These are phyloP conservation scores for Circinella umbellata DNA, from an alignment of 371 early-diverging fungal species.

Conservation along the genomic window DNA sequence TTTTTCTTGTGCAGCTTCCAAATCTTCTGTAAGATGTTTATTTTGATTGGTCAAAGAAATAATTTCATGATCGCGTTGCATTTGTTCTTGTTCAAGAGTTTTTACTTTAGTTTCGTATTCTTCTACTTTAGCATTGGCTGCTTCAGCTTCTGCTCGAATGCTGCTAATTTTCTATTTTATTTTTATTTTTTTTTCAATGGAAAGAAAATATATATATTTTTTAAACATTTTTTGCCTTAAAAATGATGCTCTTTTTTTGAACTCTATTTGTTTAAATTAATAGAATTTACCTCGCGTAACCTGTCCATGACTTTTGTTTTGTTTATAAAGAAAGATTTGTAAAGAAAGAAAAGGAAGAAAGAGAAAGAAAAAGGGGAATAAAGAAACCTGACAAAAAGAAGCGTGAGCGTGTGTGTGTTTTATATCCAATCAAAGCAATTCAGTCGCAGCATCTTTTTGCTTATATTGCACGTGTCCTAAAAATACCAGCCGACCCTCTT, in stretches of 20 bases:
- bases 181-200: no score
- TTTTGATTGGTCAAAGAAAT: slow-evolving; percentile 71
- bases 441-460: no score
- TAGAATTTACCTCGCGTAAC: slow-evolving; percentile 40
- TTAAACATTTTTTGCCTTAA: not conserved
- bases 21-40: slow-evolving; percentile 63
- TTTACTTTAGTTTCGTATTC: slow-evolving; percentile 65
- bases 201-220: no score
- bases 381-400: not conserved
- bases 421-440: no score
- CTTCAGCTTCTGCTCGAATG: slow-evolving; percentile 75
- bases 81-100: slow-evolving; percentile 55
- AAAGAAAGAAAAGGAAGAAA: slow-evolving; percentile 20
- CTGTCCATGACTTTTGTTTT: slow-evolving; percentile 38
- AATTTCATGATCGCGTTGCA: slow-evolving; percentile 74
- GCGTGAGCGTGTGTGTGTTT: no score
- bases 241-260: not conserved
- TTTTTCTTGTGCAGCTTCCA: slow-evolving; percentile 65
- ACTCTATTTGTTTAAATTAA: not conserved
- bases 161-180: slow-evolving; percentile 64
- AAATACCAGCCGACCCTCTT: no score
- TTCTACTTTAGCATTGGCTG: slow-evolving; percentile 68
- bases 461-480: no score
- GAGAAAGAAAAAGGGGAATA: slow-evolving; percentile 16
- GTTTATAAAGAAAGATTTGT: not conserved